A percentile compares a stretch with the other conserved stretches of the same genome.
Evolutionary conservation across 2,329 filamentous ascomycete species (phyloP).

Genomic region (Xylaria polymorpha): DNA sequence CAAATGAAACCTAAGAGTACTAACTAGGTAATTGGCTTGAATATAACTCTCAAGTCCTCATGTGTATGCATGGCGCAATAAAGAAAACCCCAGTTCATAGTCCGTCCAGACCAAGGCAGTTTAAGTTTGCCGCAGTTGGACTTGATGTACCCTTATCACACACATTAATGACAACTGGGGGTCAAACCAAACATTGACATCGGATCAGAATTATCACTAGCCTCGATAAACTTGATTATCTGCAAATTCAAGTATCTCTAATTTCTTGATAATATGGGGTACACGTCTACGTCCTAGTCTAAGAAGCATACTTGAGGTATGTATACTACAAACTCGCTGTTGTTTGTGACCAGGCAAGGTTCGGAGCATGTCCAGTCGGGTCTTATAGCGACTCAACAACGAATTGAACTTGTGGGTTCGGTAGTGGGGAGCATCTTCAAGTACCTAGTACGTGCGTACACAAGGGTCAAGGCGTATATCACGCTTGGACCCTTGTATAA

Average conservation of each 20-base stretch:
- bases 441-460: too few relatives aligned
- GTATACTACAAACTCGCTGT: neutral
- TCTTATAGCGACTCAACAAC: slow-evolving; percentile 17
- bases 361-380: slow-evolving; percentile 5
- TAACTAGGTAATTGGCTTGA: too few relatives aligned
- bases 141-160: too few relatives aligned
- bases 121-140: neutral
- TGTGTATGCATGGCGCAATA: neutral
- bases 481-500: too few relatives aligned
- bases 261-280: neutral
- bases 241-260: neutral
- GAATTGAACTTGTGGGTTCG: too few relatives aligned
- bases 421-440: too few relatives aligned
- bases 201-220: neutral
- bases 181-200: neutral
- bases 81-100: neutral
- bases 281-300: too few relatives aligned
- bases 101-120: neutral
- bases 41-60: neutral
- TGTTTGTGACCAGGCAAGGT: neutral
- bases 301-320: neutral
- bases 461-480: too few relatives aligned
- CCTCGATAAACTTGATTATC: neutral
- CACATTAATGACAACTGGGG: neutral
- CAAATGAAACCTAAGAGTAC: neutral